Percentiles rank a stretch among this genome's conserved stretches.
phyloP scores from a whole-genome alignment of 129 eudicot genomes.

The Pulicaria dysenterica region DNA sequence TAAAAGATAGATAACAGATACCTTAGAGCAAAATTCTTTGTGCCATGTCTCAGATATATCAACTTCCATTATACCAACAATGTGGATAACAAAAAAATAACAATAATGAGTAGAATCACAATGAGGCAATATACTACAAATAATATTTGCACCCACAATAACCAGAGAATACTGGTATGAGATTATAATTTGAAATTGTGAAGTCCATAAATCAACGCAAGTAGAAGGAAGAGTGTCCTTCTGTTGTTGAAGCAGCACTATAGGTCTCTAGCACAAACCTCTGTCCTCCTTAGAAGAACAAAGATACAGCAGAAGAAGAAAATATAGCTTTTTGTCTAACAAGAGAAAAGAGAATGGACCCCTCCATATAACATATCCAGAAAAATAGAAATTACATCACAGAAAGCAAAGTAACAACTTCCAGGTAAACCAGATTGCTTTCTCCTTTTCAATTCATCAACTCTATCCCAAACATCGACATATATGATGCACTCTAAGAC shows the following conservation, averaged over 20 bases:
- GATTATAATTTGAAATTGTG: neutral
- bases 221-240: neutral
- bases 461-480: conserved; percentile 18
- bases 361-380: neutral
- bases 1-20: neutral
- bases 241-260: neutral
- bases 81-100: neutral
- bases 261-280: neutral
- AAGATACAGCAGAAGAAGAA: neutral
- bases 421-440: conserved; percentile 14
- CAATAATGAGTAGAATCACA: neutral
- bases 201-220: conserved; percentile 7
- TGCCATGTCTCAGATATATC: neutral
- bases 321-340: neutral
- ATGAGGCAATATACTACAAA: neutral
- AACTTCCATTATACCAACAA: conserved; percentile 16
- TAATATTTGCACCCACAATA: neutral
- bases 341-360: conserved; percentile 10
- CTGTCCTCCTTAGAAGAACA: conserved; percentile 3
- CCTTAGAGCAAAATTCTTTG: neutral
- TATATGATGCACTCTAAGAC: neutral
- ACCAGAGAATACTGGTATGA: neutral
- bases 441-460: conserved; percentile 8
- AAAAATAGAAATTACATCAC: neutral
- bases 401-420: conserved; percentile 2